A percentile compares a stretch with the other conserved stretches of the same genome.
Evolutionary conservation across 495 filamentous ascomycete genomes (phyloP).

Genomic region (Xeromyces bisporus): DNA sequence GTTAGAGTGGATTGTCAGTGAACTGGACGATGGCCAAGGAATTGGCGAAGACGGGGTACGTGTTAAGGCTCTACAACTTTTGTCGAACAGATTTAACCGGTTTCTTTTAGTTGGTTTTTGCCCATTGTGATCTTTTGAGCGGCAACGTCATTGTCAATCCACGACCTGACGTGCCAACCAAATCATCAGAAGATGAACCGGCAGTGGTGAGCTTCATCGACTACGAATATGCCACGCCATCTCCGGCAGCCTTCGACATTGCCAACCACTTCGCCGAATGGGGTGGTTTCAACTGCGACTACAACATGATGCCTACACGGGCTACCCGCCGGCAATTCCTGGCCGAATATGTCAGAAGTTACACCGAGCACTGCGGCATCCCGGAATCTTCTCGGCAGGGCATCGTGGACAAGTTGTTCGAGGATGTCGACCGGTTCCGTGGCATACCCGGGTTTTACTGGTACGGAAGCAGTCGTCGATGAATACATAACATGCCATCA

Average conservation of each 20-base stretch:
- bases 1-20: constrained; percentile 45
- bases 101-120: constrained; percentile 57
- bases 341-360: constrained; percentile 52
- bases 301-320: constrained; percentile 61
- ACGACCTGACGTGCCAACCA: constrained; percentile 12
- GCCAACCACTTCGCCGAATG: constrained; percentile 99
- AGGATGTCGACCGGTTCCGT: constrained; percentile 73
- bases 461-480: constrained; percentile 24
- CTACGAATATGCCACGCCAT: constrained; percentile 91
- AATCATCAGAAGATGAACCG: constrained; percentile 15
- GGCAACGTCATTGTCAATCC: constrained; percentile 90
- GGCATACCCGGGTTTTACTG: constrained; percentile 82
- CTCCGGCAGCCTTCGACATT: constrained; percentile 92
- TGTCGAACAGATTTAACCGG: not conserved
- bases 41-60: constrained; percentile 57
- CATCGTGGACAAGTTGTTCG: constrained; percentile 46
- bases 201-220: constrained; percentile 78
- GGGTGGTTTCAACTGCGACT: constrained; percentile 94
- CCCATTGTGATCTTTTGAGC: constrained; percentile 85
- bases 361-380: constrained; percentile 21
- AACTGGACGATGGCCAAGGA: constrained; percentile 57
- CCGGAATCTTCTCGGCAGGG: constrained; percentile 35
- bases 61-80: too few relatives aligned
- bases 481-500: too few relatives aligned
- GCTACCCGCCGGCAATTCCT: constrained; percentile 68